Evolutionary conservation across 768 basidiomycete species (phyloP), one percentile per base, ranked within the genome.

Genomic region (Tricholoma sp.): DNA sequence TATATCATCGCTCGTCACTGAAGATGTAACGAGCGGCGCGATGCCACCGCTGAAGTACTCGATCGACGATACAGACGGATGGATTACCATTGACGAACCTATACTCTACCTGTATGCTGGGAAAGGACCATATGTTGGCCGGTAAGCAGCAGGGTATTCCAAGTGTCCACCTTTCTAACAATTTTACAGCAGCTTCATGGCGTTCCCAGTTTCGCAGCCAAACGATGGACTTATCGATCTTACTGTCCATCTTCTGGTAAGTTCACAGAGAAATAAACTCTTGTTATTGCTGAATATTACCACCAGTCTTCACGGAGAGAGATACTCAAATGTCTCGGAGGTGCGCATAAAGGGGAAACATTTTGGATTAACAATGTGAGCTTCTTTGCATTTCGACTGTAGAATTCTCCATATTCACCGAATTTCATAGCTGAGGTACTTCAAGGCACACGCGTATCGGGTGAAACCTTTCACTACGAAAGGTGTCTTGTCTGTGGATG

Each of bases 141-240:
- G 83, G 87, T 85, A 62, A 55, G 73, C 59, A 24, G 13, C 54
- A 28, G 44, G 15, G 18, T 55, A 18, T 56, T 37, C 15, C 15
- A 8, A n/a, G 47, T 20, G 29, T 15, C 47, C 29, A 15, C 2
- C 6, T 48, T 29, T 31, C 29, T 31, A 3, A 48, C 15, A 12
- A 20, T 15, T 1, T 48, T 3, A 7, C 57, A 87, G 87, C 15
- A 86, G 88, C 56, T 76, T 88, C 36, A 86, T 93, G 86, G 83
- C 90, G 24, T 94, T 93, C 65, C 93, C 91, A 0, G 85, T 90
- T 3, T 89, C 89, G 18, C 67, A 86, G 50, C 88, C 90, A 0
- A 82, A 88, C 57, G 90, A 94, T 63, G 90, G 91, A 0, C 68
- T 85, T 31, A 84, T 94, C 52, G 91, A 93, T 62, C 68, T 94